Evolutionary conservation across 805 yeast genomes (phyloP), one percentile per base, ranked within the genome.

Genomic region (Pichia kluyveri): DNA sequence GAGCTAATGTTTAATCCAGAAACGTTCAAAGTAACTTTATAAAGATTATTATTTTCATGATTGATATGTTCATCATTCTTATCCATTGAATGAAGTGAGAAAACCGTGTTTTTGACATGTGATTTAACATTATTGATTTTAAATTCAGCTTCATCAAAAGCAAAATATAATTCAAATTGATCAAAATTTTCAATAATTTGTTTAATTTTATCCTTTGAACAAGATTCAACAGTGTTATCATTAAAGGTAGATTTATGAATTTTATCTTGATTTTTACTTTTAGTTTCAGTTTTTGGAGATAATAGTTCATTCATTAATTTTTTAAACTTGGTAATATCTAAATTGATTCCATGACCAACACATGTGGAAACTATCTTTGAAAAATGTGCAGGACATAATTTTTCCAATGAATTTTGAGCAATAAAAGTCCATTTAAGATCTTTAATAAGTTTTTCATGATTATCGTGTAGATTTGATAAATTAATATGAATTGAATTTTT

Each of bases 381-480:
- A 17, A 46, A 45, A 15, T 41, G 41, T 8, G 41, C 37, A 27
- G 41, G 7, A 15, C 44, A 27, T 28, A 27, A 10, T 14, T 34
- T 27, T 9, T 17, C 6, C 11, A 47, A 5, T 10, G 50, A 41
- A 27, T 44, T 43, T 12, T 39, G n/a, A 19, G 45, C 43, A 14
- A 43, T 18, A 11, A 45, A 15, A 1, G 53, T 52, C 55, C 55
- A 52, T 44, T 46, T 48, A 15, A 47, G 38, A 31, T 44, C 49
- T 28, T 38, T 41, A 4, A 50, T 27, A 8, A 46, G 27, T 40
- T 40, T 37, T 2, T 31, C 19, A 8, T 48, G 32, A 9, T 34
- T 32, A 31, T 41, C 8, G 5, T n/a, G 15, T 19, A 52, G n/a
- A 27, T 48, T 50, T 6, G 55, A 41, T n/a, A 52, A 8, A 44